phyloP scores from a whole-genome alignment of 495 filamentous ascomycete species.

The Hyaloscypha finlandica region DNA sequence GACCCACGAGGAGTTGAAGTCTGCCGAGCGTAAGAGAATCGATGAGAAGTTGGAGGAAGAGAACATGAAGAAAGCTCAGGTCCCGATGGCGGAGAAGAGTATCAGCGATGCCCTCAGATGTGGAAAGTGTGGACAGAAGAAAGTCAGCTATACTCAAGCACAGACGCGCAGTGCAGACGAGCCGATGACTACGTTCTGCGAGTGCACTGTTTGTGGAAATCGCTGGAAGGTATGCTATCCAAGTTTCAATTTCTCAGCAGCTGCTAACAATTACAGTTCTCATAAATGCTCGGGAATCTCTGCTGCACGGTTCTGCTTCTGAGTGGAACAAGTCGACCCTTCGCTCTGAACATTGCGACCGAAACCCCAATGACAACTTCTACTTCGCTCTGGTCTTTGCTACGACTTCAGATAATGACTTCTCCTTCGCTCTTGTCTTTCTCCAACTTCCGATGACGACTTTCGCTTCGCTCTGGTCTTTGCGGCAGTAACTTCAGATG shows the following conservation, averaged over 20 bases:
- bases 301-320: not conserved
- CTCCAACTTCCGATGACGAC: no score
- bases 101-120: conserved; percentile 86
- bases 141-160: conserved; percentile 92
- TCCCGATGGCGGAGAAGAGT: conserved; percentile 82
- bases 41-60: conserved; percentile 76
- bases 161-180: conserved; percentile 95
- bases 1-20: conserved; percentile 76
- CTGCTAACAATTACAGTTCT: conserved; percentile 30
- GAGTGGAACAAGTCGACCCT: no score
- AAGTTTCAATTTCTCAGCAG: not conserved
- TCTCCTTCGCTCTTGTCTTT: no score
- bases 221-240: conserved; percentile 65
- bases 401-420: no score
- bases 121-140: conserved; percentile 85
- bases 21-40: conserved; percentile 63
- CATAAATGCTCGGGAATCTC: conserved; percentile 15
- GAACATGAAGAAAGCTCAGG: conserved; percentile 95
- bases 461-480: no score
- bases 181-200: conserved; percentile 83
- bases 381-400: no score
- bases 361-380: no score
- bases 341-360: no score
- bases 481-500: no score
- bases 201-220: conserved; percentile 73